A percentile compares a stretch with the other conserved stretches of the same genome.
These are phyloP conservation scores for Alternaria gaisen DNA, from an alignment of 2,329 filamentous ascomycete genomes.

Conservation along the genomic window DNA sequence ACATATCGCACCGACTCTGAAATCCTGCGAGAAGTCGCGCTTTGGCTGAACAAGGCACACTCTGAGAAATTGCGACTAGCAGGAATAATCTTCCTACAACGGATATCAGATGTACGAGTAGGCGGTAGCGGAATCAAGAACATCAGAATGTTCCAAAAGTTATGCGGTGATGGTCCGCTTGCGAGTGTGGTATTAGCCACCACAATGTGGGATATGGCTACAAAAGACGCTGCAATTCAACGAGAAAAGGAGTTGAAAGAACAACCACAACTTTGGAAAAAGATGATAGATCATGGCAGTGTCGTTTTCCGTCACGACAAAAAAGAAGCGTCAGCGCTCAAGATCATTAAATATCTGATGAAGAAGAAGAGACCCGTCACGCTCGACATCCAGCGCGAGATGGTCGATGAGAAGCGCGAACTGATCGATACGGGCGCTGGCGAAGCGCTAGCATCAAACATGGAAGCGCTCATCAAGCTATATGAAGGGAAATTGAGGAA, in stretches of 20 bases:
- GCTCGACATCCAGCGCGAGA: conserved; percentile 22
- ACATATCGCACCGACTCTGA: conserved; percentile 56
- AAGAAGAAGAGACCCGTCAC: conserved; percentile 11
- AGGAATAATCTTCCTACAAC: conserved; percentile 60
- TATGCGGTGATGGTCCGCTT: conserved; percentile 55
- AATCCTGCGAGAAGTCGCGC: conserved; percentile 55
- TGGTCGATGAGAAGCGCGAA: conserved; percentile 20
- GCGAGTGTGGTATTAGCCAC: conserved; percentile 55
- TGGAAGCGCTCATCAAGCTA: not conserved
- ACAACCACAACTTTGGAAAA: conserved; percentile 16
- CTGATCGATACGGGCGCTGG: conserved; percentile 18
- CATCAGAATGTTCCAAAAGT: conserved; percentile 56
- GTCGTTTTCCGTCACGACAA: conserved; percentile 21
- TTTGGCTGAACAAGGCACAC: conserved; percentile 50
- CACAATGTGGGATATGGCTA: conserved; percentile 51
- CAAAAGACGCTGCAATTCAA: not conserved
- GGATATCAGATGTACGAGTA: conserved; percentile 55
- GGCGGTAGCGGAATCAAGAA: conserved; percentile 53
- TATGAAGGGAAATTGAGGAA: not conserved
- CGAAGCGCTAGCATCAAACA: conserved; percentile 5
- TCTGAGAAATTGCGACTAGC: conserved; percentile 44
- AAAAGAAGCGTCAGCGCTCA: conserved; percentile 7
- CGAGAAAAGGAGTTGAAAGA: conserved; percentile 8
- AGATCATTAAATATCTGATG: conserved; percentile 22
- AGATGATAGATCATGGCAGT: conserved; percentile 23